A percentile compares a stretch with the other conserved stretches of the same genome.
Conservation (phyloP, 345 rosid genomes). For the Camelina sativa region DNA sequence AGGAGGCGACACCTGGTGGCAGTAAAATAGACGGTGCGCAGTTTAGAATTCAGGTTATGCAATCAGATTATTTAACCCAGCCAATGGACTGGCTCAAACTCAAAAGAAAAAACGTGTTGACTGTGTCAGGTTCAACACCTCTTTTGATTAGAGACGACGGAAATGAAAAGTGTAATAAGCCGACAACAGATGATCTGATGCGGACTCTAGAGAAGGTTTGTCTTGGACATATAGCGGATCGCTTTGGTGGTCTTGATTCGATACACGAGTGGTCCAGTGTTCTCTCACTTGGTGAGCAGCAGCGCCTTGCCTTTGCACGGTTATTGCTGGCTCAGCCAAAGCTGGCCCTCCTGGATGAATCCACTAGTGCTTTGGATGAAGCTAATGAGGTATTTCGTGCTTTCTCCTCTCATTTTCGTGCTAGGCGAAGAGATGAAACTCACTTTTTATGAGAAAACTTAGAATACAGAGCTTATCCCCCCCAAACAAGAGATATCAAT, state of each 20-base stretch:
- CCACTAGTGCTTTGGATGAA: constrained; percentile 96
- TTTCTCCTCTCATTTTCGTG: background rate
- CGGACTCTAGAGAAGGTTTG: constrained; percentile 69
- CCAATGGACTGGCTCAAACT: constrained; percentile 8
- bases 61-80: constrained; percentile 11
- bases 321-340: constrained; percentile 80
- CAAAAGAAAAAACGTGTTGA: constrained; percentile 9
- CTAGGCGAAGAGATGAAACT: no score
- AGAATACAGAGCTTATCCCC: no score
- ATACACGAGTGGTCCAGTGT: constrained; percentile 90
- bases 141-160: constrained; percentile 48
- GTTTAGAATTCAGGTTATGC: constrained; percentile 20
- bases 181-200: constrained; percentile 69
- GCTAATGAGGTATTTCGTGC: constrained; percentile 71
- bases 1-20: constrained; percentile 35
- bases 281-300: constrained; percentile 97
- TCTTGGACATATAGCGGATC: constrained; percentile 72
- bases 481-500: no score
- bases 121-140: constrained; percentile 53
- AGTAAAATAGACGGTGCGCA: constrained; percentile 32
- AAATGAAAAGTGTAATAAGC: constrained; percentile 49
- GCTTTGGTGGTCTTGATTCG: constrained; percentile 71
- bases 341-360: constrained; percentile 82
- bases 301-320: constrained; percentile 92
- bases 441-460: no score